Evolutionary conservation across 2,329 filamentous ascomycete genomes (phyloP), one percentile per base, ranked within the genome.

Genomic region (Truncatella angustata): DNA sequence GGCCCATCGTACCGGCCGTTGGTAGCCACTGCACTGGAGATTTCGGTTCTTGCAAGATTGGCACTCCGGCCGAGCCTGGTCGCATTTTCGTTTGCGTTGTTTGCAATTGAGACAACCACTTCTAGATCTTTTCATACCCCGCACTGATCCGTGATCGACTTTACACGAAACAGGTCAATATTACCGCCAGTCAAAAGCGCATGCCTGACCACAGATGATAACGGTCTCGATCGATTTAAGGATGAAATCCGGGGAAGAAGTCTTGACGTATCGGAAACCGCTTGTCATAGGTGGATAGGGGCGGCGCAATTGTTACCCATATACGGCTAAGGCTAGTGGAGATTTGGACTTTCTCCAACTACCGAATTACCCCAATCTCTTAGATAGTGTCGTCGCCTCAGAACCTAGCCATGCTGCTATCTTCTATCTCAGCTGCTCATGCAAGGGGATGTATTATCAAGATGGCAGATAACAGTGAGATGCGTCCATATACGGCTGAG

Each of bases 11-110:
- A 57, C 53, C 35, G 53, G 53, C 20, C 53, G 54, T 21, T 48
- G 40, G 28, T 57, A 57, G 35, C 56, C 56, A 11, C 51, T 49
- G 43, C 56, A 57, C 21, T 57, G 51, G 54, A 40, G 35, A 6
- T 39, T 39, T 2, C 54, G 47, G 34, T 35, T 40, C 5, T 30
- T 42, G 49, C 54, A 56, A 43, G 51, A 40, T 10, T 42, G 36
- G 21, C 64, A 66, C 42, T 59, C 60, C 5, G 64, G 64, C 24
- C 62, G 61, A 10, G 55, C 56, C 54, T 65, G 63, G 50, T 66
- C 64, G 56, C 64, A 66, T 49, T 64, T 65, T 55, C 65, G 63
- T 58, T 66, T 66, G n/a, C 64, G 57, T 50, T 56, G 59, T 42
- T 63, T 58, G 50, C 64, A 66, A 16, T 32, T 49, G 16, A 39